A percentile compares a stretch with the other conserved stretches of the same genome.
These are phyloP conservation scores for Gnetum montanum DNA, from an alignment of 75 land plant species.

Conservation along the genomic window DNA sequence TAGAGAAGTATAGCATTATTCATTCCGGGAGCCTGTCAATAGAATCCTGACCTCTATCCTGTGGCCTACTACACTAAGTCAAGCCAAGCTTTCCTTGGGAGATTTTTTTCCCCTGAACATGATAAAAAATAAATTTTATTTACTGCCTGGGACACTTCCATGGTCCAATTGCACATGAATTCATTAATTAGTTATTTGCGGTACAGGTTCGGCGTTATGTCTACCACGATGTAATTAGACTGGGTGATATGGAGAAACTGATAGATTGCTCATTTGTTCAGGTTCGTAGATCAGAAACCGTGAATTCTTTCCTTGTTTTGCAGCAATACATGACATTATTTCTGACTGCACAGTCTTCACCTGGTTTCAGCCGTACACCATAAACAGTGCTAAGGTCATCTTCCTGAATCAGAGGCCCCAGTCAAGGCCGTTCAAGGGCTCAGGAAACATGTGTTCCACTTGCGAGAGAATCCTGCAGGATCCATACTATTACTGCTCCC, in stretches of 20 bases:
- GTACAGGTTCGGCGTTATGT: background rate
- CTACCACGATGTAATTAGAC: background rate
- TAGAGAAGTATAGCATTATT: too few relatives aligned
- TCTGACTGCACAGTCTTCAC: background rate
- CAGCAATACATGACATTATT: background rate
- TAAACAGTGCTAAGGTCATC: constrained; percentile 72
- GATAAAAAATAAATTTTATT: background rate
- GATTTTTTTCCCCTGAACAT: background rate
- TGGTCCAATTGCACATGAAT: background rate
- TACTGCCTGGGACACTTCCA: background rate
- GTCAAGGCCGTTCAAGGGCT: constrained; percentile 65
- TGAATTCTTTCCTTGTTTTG: background rate
- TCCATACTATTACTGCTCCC: constrained; percentile 78
- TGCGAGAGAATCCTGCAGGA: constrained; percentile 94
- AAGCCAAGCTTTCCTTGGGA: background rate
- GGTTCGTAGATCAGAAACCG: background rate
- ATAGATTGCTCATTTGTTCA: background rate
- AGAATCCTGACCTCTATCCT: too few relatives aligned
- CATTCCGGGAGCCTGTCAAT: too few relatives aligned
- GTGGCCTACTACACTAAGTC: too few relatives aligned
- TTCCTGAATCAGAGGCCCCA: constrained; percentile 77
- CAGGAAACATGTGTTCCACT: constrained; percentile 66
- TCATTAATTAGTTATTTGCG: too few relatives aligned
- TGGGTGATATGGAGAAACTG: background rate
- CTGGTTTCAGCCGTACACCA: constrained; percentile 52